phyloP scores from a whole-genome alignment of 1,284 basidiomycete genomes.

The Athelia psychrophila region DNA sequence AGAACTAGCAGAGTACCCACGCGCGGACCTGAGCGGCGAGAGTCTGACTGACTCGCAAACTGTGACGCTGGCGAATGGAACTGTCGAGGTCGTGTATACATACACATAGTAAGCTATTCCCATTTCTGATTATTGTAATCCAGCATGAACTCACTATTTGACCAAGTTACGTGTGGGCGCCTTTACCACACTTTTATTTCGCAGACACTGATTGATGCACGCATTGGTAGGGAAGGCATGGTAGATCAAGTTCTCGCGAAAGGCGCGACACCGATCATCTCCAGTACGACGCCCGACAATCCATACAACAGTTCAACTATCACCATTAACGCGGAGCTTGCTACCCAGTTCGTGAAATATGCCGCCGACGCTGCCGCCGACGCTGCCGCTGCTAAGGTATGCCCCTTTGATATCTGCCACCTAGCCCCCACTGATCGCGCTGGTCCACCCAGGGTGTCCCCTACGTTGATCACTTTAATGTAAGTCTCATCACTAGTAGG shows the following conservation, averaged over 20 bases:
- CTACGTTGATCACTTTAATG: constrained; percentile 27
- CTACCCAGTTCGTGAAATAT: constrained; percentile 5
- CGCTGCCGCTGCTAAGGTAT: constrained; percentile 15
- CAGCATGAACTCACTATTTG: neutral
- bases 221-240: neutral
- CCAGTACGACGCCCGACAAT: neutral
- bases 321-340: neutral
- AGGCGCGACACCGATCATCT: constrained; percentile 21
- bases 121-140: neutral
- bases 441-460: constrained; percentile 13
- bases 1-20: neutral
- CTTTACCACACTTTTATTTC: neutral
- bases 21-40: neutral
- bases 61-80: neutral
- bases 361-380: constrained; percentile 26
- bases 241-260: neutral
- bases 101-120: neutral
- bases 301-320: neutral
- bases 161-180: neutral
- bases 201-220: neutral
- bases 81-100: neutral
- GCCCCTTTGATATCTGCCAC: neutral
- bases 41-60: neutral
- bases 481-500: neutral
- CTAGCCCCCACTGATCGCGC: neutral